phyloP scores from a whole-genome alignment of 2,329 filamentous ascomycete species.

The Apiospora saccharicola region DNA sequence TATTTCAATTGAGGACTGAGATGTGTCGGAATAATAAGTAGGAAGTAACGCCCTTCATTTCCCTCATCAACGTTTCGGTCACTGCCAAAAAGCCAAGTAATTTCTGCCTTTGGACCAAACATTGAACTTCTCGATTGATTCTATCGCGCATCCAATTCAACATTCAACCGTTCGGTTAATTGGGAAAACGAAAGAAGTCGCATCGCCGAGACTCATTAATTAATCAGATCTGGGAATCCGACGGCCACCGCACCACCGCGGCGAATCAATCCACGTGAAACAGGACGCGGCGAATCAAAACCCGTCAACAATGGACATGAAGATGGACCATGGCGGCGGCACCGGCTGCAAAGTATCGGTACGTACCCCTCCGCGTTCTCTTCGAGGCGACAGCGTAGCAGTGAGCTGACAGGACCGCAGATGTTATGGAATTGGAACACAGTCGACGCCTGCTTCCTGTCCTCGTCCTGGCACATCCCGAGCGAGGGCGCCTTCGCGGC shows the following conservation, averaged over 20 bases:
- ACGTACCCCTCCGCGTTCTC: slow-evolving; percentile 21
- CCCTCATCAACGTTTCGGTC: neutral
- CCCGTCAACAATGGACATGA: slow-evolving; percentile 6
- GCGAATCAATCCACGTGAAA: neutral
- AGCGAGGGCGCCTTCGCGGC: slow-evolving; percentile 51
- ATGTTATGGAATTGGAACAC: slow-evolving; percentile 56
- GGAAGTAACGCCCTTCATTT: neutral
- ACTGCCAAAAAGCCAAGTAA: neutral
- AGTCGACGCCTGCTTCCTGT: slow-evolving; percentile 51
- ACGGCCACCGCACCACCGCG: neutral
- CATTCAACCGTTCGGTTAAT: neutral
- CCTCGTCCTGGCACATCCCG: slow-evolving; percentile 49
- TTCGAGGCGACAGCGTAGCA: neutral
- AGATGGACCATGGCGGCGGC: slow-evolving; percentile 14
- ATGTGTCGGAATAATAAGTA: neutral
- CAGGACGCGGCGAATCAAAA: neutral
- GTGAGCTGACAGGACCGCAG: slow-evolving; percentile 35
- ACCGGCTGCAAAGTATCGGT: slow-evolving; percentile 17
- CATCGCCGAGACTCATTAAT: slow-evolving; percentile 9
- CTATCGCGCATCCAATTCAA: too few relatives aligned
- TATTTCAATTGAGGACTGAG: neutral
- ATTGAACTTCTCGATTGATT: neutral
- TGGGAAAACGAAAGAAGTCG: neutral
- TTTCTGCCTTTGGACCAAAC: neutral
- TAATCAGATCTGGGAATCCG: neutral